phyloP scores from a whole-genome alignment of 805 yeast species.

The Priceomyces haplophilus region DNA sequence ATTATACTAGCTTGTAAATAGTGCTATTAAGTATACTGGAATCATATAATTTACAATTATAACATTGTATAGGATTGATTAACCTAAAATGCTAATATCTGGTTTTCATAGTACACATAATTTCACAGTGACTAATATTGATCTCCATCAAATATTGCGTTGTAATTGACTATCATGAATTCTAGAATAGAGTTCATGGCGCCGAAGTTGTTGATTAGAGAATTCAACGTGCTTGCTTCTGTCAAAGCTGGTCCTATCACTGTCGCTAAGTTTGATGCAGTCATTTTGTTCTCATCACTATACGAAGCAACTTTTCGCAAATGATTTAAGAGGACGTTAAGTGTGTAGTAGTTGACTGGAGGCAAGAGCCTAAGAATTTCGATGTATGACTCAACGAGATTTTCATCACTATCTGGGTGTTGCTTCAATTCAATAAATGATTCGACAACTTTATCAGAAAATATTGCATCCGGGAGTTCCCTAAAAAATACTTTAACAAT shows the following conservation, averaged over 20 bases:
- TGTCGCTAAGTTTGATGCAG: conserved; percentile 83
- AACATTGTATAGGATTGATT: background rate
- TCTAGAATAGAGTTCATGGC: conserved; percentile 54
- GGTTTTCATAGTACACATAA: no score
- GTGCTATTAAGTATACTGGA: background rate
- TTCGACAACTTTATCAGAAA: conserved; percentile 64
- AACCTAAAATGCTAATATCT: background rate
- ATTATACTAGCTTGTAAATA: conserved; percentile 6
- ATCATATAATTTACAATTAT: background rate
- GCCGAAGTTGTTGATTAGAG: conserved; percentile 49
- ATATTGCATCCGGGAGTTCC: conserved; percentile 81
- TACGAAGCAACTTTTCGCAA: conserved; percentile 64
- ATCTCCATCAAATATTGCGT: conserved; percentile 30
- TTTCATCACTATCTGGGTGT: conserved; percentile 5
- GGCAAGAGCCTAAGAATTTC: conserved; percentile 51
- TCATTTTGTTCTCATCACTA: conserved; percentile 77
- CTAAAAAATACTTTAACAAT: conserved; percentile 80
- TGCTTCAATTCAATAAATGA: conserved; percentile 45
- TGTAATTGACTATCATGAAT: conserved; percentile 44
- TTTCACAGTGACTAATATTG: background rate
- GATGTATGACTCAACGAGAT: conserved; percentile 19
- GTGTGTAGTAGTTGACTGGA: conserved; percentile 58
- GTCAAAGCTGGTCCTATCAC: conserved; percentile 71
- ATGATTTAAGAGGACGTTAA: conserved; percentile 67
- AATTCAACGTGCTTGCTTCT: conserved; percentile 50